Base-by-base conservation (phyloP, 2,329 filamentous ascomycete species). In the Boeremia exigua region DNA sequence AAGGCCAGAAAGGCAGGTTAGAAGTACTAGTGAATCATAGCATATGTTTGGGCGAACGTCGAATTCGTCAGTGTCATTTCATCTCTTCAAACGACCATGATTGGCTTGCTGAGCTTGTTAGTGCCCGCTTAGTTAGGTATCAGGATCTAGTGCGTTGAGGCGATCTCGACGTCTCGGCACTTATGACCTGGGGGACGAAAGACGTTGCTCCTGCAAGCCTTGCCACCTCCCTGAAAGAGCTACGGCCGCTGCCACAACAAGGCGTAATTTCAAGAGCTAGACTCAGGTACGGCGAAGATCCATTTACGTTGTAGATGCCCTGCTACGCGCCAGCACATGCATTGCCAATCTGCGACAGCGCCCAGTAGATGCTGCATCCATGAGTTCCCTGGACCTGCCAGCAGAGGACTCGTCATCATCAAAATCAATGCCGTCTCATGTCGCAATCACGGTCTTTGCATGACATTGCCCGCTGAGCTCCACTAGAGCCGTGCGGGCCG, bases 151-250 rank as follows among this genome's bases (percentile, higher is more conserved):
- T 19, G 34, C 37, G 30, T 36, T 32, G 42, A 37, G 42, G 17
- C 14, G 43, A 48, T 51, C 47, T 38, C 27, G 19, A 43, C 37
- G 27, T 44, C 47, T 51, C 37, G 36, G 33, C 30, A 40, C 42
- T 47, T 37, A 38, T 47, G 28, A 40, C 23, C 42, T 11, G 28
- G n/a, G 9, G 23, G 19, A 46, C 29, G 9, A 25, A 25, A 23
- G 32, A 34, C 28, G n/a, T 28, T 25, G 47, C 47, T 50, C 42
- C 30, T 46, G 29, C 44, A 30, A 37, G 19, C 43, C 49, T 60
- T 58, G 54, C 52, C 63, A 67, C 61, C 63, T 67, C 57, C 65
- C 63, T 61, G 54, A 62, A 58, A 40, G 37, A 60, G 59, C 29
- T 46, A 50, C 56, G 39, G 19, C 51, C 49, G 34, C 34, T 49